Percentiles rank a stretch among this genome's conserved stretches.
Conservation (phyloP, 495 filamentous ascomycete species). For the Entonaema liquescens region DNA sequence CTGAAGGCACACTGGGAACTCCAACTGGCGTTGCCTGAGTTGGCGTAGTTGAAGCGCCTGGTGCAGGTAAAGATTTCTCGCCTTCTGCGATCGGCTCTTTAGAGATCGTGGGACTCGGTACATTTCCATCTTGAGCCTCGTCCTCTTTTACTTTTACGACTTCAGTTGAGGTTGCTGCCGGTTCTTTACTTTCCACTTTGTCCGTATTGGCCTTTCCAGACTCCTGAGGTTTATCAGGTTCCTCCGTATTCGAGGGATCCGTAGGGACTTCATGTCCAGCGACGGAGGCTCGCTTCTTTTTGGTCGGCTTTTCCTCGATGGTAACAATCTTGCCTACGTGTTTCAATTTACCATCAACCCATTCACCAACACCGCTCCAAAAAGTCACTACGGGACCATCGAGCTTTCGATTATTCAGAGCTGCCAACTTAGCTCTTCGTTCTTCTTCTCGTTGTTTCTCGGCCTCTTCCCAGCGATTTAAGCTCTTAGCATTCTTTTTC, state of each 20-base stretch:
- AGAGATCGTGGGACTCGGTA: neutral
- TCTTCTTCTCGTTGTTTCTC: conserved; percentile 88
- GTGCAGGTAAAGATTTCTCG: conserved; percentile 1
- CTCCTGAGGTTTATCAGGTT: conserved; percentile 38
- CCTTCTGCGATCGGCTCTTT: conserved; percentile 3
- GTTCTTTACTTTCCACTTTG: conserved; percentile 30
- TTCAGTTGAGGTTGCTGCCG: neutral
- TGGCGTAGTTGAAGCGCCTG: neutral
- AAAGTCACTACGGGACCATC: conserved; percentile 90
- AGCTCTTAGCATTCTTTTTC: conserved; percentile 84
- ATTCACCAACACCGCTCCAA: conserved; percentile 86
- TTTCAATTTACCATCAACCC: conserved; percentile 74
- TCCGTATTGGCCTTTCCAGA: conserved; percentile 30
- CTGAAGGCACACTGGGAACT: conserved; percentile 2
- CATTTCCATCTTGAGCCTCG: conserved; percentile 17
- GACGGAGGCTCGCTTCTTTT: conserved; percentile 57
- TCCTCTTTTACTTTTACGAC: conserved; percentile 27
- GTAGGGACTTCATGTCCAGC: conserved; percentile 32
- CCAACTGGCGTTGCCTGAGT: conserved; percentile 1
- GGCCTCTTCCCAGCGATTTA: conserved; percentile 92
- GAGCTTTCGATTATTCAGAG: conserved; percentile 82
- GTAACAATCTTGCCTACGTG: conserved; percentile 75
- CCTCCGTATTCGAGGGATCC: conserved; percentile 44
- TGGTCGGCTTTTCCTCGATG: conserved; percentile 60
- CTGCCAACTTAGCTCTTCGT: conserved; percentile 79